Conservation (phyloP, 139 green algal genomes). For the Axilococcus clingmanii region DNA sequence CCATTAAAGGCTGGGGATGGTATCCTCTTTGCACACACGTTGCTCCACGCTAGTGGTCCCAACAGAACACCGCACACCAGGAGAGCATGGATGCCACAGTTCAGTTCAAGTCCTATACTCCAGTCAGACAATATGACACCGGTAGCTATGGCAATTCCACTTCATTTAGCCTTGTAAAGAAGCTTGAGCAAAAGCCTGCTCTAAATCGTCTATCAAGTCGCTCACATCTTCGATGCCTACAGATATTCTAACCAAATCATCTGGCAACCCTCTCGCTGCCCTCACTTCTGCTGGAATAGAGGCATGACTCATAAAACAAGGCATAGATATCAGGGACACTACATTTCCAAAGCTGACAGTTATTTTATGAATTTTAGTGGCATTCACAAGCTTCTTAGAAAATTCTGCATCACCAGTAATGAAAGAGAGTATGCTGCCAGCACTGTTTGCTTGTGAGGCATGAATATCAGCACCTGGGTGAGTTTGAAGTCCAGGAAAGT, state of each 20-base stretch:
- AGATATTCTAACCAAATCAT: constrained; percentile 92
- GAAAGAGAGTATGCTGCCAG: constrained; percentile 76
- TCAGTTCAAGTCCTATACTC: constrained; percentile 7
- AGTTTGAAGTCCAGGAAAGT: constrained; percentile 74
- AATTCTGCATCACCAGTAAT: constrained; percentile 45
- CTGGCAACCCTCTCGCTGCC: constrained; percentile 75
- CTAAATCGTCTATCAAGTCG: constrained; percentile 71
- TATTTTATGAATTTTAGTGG: constrained; percentile 86
- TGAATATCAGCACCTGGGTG: constrained; percentile 51
- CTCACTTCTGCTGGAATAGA: constrained; percentile 81
- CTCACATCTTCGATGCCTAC: constrained; percentile 78
- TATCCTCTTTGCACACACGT: constrained; percentile 14
- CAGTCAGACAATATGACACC: neutral
- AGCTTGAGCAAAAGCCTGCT: constrained; percentile 45
- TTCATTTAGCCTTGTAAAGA: constrained; percentile 5
- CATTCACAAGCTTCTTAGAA: constrained; percentile 64
- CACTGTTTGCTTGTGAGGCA: constrained; percentile 44
- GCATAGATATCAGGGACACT: constrained; percentile 79
- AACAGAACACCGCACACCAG: constrained; percentile 16
- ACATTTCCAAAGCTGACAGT: constrained; percentile 87
- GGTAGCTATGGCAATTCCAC: constrained; percentile 3
- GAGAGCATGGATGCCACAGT: constrained; percentile 37
- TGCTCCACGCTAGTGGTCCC: constrained; percentile 21
- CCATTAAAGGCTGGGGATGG: constrained; percentile 9
- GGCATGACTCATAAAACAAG: constrained; percentile 98